Conservation (phyloP, 139 green algal species). For the Prasinococcaceae sp. region DNA sequence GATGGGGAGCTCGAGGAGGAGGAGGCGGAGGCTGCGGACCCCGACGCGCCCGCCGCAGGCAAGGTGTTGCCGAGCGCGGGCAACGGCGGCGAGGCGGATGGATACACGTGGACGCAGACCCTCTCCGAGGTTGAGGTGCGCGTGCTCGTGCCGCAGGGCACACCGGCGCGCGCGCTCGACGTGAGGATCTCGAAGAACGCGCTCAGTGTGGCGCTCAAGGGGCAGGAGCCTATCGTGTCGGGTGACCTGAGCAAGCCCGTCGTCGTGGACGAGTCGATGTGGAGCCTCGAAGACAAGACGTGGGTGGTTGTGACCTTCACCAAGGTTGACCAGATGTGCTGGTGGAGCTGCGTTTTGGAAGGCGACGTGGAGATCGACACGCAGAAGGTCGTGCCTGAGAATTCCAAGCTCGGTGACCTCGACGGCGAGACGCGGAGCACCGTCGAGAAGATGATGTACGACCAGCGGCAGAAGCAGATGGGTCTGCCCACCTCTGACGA, state of each 20-base stretch:
- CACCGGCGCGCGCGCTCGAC: conserved; percentile 38
- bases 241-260: not conserved
- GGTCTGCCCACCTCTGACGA: conserved; percentile 88
- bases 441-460: conserved; percentile 91
- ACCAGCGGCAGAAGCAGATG: conserved; percentile 90
- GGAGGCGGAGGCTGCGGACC: too few relatives aligned
- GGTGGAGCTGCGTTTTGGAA: conserved; percentile 71
- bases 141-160: conserved; percentile 63
- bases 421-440: conserved; percentile 81
- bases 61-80: conserved; percentile 68
- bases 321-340: conserved; percentile 77
- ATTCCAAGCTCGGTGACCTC: conserved; percentile 82
- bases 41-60: too few relatives aligned
- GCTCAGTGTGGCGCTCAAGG: conserved; percentile 59
- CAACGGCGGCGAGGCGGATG: conserved; percentile 67
- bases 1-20: too few relatives aligned
- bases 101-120: conserved; percentile 85
- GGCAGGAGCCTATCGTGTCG: conserved; percentile 36
- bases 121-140: conserved; percentile 64
- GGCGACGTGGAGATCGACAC: conserved; percentile 76
- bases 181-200: conserved; percentile 46
- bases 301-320: conserved; percentile 62
- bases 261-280: not conserved
- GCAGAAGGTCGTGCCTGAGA: conserved; percentile 86
- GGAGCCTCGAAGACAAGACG: conserved; percentile 19